Percentiles rank a stretch among this genome's conserved stretches.
These are phyloP conservation scores for Trypanosoma vivax DNA, from an alignment of 208 protist genomes.

Conservation along the genomic window DNA sequence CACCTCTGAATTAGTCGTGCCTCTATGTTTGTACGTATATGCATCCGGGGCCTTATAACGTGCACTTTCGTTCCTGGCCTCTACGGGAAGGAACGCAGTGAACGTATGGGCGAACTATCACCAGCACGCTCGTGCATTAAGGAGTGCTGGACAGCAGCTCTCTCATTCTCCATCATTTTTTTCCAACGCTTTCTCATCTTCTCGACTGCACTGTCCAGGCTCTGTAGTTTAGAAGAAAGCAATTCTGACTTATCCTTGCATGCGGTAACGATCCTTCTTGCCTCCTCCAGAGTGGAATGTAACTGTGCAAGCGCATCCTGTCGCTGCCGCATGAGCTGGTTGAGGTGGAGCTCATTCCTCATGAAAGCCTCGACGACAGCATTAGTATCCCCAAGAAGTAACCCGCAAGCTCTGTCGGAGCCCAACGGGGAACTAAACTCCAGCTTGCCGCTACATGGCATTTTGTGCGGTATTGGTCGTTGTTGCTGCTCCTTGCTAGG, in stretches of 20 bases:
- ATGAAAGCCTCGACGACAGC: constrained; percentile 67
- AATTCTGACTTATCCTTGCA: constrained; percentile 64
- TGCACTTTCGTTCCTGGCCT: no score
- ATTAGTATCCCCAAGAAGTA: constrained; percentile 44
- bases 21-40: no score
- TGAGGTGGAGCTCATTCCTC: constrained; percentile 82
- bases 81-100: neutral
- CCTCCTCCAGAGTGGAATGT: constrained; percentile 51
- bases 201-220: constrained; percentile 62
- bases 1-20: no score
- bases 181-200: constrained; percentile 56
- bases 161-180: constrained; percentile 63
- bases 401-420: constrained; percentile 17
- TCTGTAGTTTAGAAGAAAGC: constrained; percentile 49
- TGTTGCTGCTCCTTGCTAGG: no score
- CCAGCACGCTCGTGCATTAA: constrained; percentile 3
- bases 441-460: no score
- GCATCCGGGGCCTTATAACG: no score
- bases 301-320: constrained; percentile 55
- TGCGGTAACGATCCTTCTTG: constrained; percentile 40
- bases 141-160: constrained; percentile 34
- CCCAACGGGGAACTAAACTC: constrained; percentile 20
- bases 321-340: constrained; percentile 66
- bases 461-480: no score
- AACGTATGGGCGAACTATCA: neutral